Evolutionary conservation across 805 yeast species (phyloP).

Genomic region (Starmera caribaea): DNA sequence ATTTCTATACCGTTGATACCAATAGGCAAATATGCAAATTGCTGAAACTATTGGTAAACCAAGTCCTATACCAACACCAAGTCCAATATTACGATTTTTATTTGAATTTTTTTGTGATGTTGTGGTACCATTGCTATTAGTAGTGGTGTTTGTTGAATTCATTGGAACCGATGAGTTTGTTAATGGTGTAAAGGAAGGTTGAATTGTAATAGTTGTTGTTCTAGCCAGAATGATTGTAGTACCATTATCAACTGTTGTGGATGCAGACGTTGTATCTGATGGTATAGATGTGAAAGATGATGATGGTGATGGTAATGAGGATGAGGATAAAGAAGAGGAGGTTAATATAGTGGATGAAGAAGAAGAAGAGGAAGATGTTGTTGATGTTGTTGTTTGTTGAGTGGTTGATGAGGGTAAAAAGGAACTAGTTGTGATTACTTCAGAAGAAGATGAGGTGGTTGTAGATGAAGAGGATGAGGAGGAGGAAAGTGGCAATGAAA

Average conservation of each 20-base stretch:
- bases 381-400: constrained; percentile 1
- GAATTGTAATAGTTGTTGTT: constrained; percentile 6
- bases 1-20: constrained; percentile 7
- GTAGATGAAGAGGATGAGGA: background rate
- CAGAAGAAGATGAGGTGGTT: background rate
- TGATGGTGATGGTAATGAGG: constrained; percentile 1
- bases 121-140: constrained; percentile 4
- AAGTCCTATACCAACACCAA: constrained; percentile 63
- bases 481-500: background rate
- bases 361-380: constrained; percentile 1
- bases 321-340: constrained; percentile 2
- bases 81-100: constrained; percentile 38
- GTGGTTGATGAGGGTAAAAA: constrained; percentile 1
- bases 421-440: background rate
- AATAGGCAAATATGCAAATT: constrained; percentile 2
- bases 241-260: constrained; percentile 4
- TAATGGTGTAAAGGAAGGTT: constrained; percentile 8
- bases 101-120: constrained; percentile 31
- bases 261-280: background rate
- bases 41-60: constrained; percentile 45
- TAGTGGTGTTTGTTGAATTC: constrained; percentile 16
- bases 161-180: constrained; percentile 17
- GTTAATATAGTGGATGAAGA: background rate
- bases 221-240: constrained; percentile 7
- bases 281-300: constrained; percentile 1